A percentile compares a stretch with the other conserved stretches of the same genome.
Evolutionary conservation across 2,329 filamentous ascomycete genomes (phyloP).

Genomic region (Keithomyces neogunnii): DNA sequence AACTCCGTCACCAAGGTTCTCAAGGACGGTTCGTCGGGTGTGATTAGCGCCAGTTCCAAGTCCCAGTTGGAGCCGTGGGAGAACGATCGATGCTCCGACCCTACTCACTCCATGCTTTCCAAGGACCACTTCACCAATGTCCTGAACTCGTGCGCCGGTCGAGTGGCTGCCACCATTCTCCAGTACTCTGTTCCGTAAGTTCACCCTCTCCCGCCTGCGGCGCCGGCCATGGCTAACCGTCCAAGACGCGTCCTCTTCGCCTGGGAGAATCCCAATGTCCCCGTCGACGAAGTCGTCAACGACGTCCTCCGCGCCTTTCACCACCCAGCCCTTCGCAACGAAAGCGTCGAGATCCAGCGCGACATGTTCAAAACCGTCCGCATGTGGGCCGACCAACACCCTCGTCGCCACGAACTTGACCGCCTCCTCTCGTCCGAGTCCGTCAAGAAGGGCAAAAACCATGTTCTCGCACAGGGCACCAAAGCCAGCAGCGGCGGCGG

Average conservation of each 20-base stretch:
- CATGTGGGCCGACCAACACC: constrained; percentile 65
- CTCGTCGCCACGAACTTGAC: constrained; percentile 61
- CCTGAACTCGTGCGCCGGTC: constrained; percentile 68
- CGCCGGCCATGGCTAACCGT: not conserved
- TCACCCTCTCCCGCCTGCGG: not conserved
- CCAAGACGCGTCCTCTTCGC: constrained; percentile 69
- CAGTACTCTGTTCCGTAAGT: constrained; percentile 76
- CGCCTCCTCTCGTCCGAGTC: constrained; percentile 72
- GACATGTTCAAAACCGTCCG: constrained; percentile 85
- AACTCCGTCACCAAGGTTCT: constrained; percentile 74
- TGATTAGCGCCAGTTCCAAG: constrained; percentile 59
- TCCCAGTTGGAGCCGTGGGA: constrained; percentile 76
- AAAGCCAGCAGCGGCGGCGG: constrained; percentile 22
- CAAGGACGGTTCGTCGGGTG: constrained; percentile 73
- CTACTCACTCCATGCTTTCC: constrained; percentile 74
- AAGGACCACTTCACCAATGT: constrained; percentile 81
- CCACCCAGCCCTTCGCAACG: constrained; percentile 75
- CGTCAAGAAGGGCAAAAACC: constrained; percentile 77
- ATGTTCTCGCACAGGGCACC: constrained; percentile 39
- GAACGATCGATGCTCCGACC: constrained; percentile 64
- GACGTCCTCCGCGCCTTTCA: constrained; percentile 82
- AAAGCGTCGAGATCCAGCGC: constrained; percentile 68
- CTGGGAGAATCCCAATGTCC: constrained; percentile 80
- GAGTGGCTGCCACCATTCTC: constrained; percentile 65
- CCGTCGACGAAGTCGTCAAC: constrained; percentile 73